Evolutionary conservation across 2,329 filamentous ascomycete species (phyloP).

Genomic region (Furcasterigmium sp.): DNA sequence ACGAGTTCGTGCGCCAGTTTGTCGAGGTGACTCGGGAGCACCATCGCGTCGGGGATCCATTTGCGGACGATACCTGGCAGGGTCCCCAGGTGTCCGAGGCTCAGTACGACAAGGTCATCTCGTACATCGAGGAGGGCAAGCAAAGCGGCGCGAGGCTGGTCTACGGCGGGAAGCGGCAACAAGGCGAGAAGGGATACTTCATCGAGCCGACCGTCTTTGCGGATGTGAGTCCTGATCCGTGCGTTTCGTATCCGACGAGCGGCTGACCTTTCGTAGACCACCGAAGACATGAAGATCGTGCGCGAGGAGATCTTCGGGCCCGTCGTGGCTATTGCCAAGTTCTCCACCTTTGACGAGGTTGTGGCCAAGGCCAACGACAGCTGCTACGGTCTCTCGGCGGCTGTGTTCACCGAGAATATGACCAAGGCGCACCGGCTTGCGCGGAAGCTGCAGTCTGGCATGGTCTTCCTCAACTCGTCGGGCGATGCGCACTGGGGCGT

Average conservation of each 20-base stretch:
- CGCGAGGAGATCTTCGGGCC: slow-evolving; percentile 25
- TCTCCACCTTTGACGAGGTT: slow-evolving; percentile 17
- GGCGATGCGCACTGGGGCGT: slow-evolving; percentile 15
- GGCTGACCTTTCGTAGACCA: slow-evolving; percentile 1
- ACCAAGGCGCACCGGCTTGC: slow-evolving; percentile 28
- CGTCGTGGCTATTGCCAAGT: slow-evolving; percentile 19
- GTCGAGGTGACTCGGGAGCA: slow-evolving; percentile 45
- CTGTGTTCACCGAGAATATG: slow-evolving; percentile 51
- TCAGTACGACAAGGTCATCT: slow-evolving; percentile 59
- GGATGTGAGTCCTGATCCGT: slow-evolving; percentile 13
- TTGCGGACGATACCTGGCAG: slow-evolving; percentile 56
- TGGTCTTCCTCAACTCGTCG: slow-evolving; percentile 31
- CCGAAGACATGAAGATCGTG: slow-evolving; percentile 19
- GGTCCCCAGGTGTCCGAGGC: slow-evolving; percentile 61
- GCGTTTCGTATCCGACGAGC: too few species aligned
- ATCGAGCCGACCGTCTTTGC: slow-evolving; percentile 14
- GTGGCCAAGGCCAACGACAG: slow-evolving; percentile 30
- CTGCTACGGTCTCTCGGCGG: slow-evolving; percentile 47
- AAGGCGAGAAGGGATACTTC: slow-evolving; percentile 17
- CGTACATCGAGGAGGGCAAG: slow-evolving; percentile 61
- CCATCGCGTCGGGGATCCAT: slow-evolving; percentile 57
- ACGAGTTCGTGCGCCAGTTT: slow-evolving; percentile 56
- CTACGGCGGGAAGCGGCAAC: slow-evolving; percentile 38
- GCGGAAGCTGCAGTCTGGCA: slow-evolving; percentile 48
- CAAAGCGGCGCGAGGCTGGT: slow-evolving; percentile 55